These are phyloP conservation scores for Mycena pura DNA, from an alignment of 768 basidiomycete genomes.

Conservation along the genomic window DNA sequence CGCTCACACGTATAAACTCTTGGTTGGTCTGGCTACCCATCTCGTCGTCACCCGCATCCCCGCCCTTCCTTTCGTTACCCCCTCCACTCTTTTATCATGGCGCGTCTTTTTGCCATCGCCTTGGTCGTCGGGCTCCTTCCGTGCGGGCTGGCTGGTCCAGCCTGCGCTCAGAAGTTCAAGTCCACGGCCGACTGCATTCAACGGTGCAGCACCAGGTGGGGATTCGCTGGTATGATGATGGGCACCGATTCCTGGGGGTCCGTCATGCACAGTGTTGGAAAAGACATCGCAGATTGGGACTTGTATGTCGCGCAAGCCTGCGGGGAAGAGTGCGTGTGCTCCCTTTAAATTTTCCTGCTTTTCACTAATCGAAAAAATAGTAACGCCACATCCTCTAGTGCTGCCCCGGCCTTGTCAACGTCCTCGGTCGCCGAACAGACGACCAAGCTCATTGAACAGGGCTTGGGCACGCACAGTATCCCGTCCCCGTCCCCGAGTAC, in stretches of 20 bases:
- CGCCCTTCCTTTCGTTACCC: slow-evolving; percentile 28
- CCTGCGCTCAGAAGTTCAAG: slow-evolving; percentile 48
- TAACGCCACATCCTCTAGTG: slow-evolving; percentile 4
- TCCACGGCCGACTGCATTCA: slow-evolving; percentile 44
- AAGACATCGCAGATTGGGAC: slow-evolving; percentile 40
- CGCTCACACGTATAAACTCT: too few relatives aligned
- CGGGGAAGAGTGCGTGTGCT: slow-evolving; percentile 37
- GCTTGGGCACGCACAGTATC: slow-evolving; percentile 12
- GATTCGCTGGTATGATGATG: slow-evolving; percentile 56
- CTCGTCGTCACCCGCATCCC: slow-evolving; percentile 34
- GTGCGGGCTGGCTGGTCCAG: slow-evolving; percentile 51
- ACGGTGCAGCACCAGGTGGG: slow-evolving; percentile 51
- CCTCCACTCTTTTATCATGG: slow-evolving; percentile 41
- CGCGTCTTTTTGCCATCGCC: slow-evolving; percentile 44
- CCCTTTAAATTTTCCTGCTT: neutral
- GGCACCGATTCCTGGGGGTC: slow-evolving; percentile 63
- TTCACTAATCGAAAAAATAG: neutral
- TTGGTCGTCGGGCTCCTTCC: slow-evolving; percentile 44
- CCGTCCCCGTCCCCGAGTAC: slow-evolving; percentile 26
- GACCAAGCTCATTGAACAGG: slow-evolving; percentile 29
- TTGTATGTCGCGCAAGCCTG: slow-evolving; percentile 51
- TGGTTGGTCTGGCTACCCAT: slow-evolving; percentile 11
- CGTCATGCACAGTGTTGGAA: slow-evolving; percentile 46
- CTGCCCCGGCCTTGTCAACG: slow-evolving; percentile 12
- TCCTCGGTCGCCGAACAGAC: slow-evolving; percentile 27